phyloP scores from a whole-genome alignment of 345 rosid species.

The Lumnitzera racemosa region DNA sequence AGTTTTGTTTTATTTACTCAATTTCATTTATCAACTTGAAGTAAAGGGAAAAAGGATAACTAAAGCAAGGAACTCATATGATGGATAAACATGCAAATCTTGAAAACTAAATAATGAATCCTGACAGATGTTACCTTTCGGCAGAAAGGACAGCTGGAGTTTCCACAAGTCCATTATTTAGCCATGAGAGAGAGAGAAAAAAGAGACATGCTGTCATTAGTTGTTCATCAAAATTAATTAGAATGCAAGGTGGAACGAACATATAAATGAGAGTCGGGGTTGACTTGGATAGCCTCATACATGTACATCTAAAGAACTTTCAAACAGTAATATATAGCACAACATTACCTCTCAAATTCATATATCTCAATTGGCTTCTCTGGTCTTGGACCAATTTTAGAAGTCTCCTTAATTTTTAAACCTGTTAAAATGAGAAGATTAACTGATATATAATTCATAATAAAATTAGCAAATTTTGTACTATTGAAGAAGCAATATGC shows the following conservation, averaged over 20 bases:
- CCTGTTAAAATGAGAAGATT: conserved; percentile 30
- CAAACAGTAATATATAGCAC: background rate
- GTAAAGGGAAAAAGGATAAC: too few species aligned
- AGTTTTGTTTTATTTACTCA: too few species aligned
- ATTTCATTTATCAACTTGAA: too few species aligned
- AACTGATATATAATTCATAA: background rate
- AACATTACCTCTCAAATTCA: conserved; percentile 78
- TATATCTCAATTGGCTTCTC: conserved; percentile 88
- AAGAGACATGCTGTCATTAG: background rate
- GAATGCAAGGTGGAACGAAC: background rate
- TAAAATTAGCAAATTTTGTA: too few species aligned
- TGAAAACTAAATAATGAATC: background rate
- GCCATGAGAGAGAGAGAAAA: background rate
- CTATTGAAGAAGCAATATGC: background rate
- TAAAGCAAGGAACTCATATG: too few species aligned
- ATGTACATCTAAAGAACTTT: background rate
- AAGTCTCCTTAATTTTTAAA: conserved; percentile 58
- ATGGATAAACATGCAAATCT: background rate
- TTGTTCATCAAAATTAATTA: conserved; percentile 1
- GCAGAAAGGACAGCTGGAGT: conserved; percentile 88
- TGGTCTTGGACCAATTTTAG: conserved; percentile 84
- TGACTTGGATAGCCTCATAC: background rate
- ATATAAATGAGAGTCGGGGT: background rate
- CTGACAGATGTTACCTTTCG: conserved; percentile 58
- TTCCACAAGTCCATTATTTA: conserved; percentile 19